Evolutionary conservation across 345 rosid genomes (phyloP).

Genomic region (Boechera retrofracta): DNA sequence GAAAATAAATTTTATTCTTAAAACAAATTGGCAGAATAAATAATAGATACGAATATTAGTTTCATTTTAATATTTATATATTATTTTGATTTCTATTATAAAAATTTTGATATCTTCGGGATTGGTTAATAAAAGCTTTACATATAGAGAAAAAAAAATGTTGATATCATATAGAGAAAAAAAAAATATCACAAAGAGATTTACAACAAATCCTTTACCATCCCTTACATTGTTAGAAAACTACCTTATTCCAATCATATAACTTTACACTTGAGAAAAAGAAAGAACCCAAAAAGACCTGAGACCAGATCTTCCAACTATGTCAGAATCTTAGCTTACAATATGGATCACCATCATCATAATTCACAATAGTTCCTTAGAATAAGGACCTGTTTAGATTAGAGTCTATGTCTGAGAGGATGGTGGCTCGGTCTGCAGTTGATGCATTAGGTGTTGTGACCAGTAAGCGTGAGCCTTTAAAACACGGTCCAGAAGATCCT

Average conservation of each 20-base stretch:
- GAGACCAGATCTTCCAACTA: constrained; percentile 30
- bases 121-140: no score
- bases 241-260: constrained; percentile 33
- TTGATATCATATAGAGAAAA: not conserved
- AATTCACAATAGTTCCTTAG: constrained; percentile 28
- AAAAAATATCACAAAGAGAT: constrained; percentile 14
- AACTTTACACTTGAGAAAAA: constrained; percentile 32
- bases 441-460: constrained; percentile 77
- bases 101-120: no score
- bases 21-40: no score
- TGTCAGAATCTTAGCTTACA: constrained; percentile 34
- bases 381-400: constrained; percentile 28
- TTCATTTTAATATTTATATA: no score
- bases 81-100: no score
- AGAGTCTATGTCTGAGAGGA: constrained; percentile 8
- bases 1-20: no score
- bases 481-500: constrained; percentile 88
- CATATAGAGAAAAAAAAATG: no score
- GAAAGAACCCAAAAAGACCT: not conserved
- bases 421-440: constrained; percentile 48
- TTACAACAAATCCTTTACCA: constrained; percentile 1
- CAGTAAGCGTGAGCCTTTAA: constrained; percentile 75
- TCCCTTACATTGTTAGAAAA: constrained; percentile 9
- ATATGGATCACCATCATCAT: constrained; percentile 24
- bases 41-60: no score